phyloP scores from a whole-genome alignment of 768 basidiomycete species.

The Mrakia hoshinonis region DNA sequence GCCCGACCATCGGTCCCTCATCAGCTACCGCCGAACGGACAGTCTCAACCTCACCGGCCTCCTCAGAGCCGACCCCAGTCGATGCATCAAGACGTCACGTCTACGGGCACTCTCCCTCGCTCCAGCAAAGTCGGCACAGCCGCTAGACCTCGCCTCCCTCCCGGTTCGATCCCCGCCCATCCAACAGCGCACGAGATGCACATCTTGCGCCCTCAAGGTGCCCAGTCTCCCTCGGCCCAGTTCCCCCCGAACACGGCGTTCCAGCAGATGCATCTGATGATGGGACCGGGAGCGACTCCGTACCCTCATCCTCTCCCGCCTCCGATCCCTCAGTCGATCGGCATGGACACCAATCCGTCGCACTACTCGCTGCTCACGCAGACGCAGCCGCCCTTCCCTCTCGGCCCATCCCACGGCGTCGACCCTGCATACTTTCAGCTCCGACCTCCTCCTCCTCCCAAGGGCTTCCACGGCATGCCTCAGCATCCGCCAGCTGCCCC shows the following conservation, averaged over 20 bases:
- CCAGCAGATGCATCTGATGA: conserved; percentile 7
- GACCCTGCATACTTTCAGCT: no score
- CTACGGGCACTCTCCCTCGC: not conserved
- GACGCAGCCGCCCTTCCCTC: not conserved
- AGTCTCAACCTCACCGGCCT: no score
- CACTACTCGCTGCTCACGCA: not conserved
- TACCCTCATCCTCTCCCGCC: not conserved
- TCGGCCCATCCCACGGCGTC: not conserved
- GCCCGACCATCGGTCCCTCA: no score
- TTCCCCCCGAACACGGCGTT: not conserved
- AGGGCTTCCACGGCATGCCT: no score
- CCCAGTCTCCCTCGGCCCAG: not conserved
- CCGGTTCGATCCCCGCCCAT: not conserved
- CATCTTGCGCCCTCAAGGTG: not conserved
- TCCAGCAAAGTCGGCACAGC: no score
- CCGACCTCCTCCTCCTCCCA: not conserved
- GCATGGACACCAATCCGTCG: not conserved
- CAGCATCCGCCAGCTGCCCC: no score
- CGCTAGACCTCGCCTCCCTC: not conserved
- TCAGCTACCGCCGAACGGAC: no score
- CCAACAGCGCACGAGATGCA: not conserved
- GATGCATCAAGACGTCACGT: not conserved
- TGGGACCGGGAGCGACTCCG: not conserved
- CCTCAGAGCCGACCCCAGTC: no score
- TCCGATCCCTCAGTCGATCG: not conserved